phyloP scores from a whole-genome alignment of 805 yeast species.

The Lachancea sp. region DNA sequence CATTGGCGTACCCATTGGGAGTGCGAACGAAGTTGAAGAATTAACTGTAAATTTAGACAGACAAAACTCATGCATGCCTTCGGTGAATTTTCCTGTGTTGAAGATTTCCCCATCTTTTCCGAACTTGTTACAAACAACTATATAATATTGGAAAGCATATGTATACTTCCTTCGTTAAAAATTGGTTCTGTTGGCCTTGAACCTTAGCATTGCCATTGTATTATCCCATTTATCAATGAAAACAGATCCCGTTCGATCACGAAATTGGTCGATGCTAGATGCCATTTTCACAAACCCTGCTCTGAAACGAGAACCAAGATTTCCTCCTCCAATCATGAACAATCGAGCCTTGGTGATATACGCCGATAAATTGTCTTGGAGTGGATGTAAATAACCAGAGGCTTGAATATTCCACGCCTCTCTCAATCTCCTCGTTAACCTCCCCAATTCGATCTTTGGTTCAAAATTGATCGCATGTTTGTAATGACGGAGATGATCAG shows the following conservation, averaged over 20 bases:
- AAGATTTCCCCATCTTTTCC: background rate
- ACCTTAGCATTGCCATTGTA: constrained; percentile 4
- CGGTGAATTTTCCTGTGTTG: no score
- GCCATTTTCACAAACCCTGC: background rate
- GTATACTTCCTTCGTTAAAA: background rate
- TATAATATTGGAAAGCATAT: background rate
- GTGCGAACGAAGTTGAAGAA: no score
- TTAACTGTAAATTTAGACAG: no score
- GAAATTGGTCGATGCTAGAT: background rate
- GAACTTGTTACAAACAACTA: background rate
- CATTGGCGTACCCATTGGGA: no score
- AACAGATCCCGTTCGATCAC: background rate
- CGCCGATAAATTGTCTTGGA: background rate
- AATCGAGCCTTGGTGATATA: background rate
- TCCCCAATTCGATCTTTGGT: background rate
- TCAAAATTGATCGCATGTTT: background rate
- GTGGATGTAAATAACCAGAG: background rate
- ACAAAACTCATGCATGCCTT: no score
- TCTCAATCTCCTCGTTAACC: no score
- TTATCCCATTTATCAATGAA: constrained; percentile 2
- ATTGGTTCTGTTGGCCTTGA: background rate
- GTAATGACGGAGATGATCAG: background rate
- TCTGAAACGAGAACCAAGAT: background rate
- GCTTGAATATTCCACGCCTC: background rate
- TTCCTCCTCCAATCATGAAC: background rate